phyloP scores from a whole-genome alignment of 805 yeast genomes.

The Saccharomyces cerevisiae region DNA sequence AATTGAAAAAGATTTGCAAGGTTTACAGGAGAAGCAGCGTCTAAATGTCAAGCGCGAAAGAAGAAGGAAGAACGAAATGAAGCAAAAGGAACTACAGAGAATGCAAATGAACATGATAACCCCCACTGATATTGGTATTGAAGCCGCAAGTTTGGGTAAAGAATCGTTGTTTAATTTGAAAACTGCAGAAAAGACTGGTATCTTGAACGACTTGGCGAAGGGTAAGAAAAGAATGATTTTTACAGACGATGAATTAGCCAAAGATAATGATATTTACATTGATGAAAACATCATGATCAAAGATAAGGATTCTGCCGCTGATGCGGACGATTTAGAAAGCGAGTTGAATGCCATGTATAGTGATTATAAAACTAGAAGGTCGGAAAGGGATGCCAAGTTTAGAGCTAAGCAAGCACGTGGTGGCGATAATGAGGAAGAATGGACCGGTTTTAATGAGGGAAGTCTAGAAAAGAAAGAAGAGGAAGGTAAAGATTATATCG shows the following conservation, averaged over 20 bases:
- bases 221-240: constrained; percentile 67
- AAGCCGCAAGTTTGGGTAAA: constrained; percentile 74
- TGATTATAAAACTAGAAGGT: constrained; percentile 54
- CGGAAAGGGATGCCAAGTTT: constrained; percentile 61
- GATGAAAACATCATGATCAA: constrained; percentile 35
- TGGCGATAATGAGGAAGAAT: constrained; percentile 63
- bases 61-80: constrained; percentile 70
- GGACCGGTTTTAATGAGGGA: constrained; percentile 65
- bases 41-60: constrained; percentile 69
- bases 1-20: constrained; percentile 76
- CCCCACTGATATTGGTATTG: constrained; percentile 87
- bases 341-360: constrained; percentile 79
- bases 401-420: constrained; percentile 68
- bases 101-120: constrained; percentile 96
- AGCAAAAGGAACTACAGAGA: constrained; percentile 80
- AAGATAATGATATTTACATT: constrained; percentile 50
- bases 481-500: constrained; percentile 36
- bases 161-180: constrained; percentile 76
- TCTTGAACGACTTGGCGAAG: constrained; percentile 58
- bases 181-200: constrained; percentile 83
- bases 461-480: constrained; percentile 31
- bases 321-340: constrained; percentile 62
- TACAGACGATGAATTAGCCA: constrained; percentile 43
- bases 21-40: constrained; percentile 62
- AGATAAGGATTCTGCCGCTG: constrained; percentile 37